Conservation (phyloP, 2,329 filamentous ascomycete species). For the Alternaria metachromatica region DNA sequence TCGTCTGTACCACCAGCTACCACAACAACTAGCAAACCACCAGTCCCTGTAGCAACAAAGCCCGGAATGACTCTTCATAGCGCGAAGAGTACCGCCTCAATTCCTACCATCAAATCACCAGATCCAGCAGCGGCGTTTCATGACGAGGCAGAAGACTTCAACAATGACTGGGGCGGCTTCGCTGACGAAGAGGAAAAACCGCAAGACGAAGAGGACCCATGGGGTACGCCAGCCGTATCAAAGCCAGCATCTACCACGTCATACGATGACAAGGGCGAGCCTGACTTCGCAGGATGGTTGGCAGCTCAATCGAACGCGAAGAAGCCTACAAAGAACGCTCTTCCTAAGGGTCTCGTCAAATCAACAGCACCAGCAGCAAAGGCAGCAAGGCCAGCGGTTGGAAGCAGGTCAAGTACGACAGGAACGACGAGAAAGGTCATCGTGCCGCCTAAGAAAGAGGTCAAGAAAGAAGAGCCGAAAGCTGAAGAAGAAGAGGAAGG, state of each 20-base stretch:
- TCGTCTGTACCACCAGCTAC: constrained; percentile 56
- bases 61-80: constrained; percentile 40
- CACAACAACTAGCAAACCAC: constrained; percentile 58
- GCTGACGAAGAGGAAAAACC: constrained; percentile 61
- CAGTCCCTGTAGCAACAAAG: constrained; percentile 52
- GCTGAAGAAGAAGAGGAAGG: constrained; percentile 51
- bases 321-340: constrained; percentile 64
- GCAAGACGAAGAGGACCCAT: constrained; percentile 61
- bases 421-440: constrained; percentile 41
- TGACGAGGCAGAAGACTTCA: constrained; percentile 64
- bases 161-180: constrained; percentile 77
- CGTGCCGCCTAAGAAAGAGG: constrained; percentile 37
- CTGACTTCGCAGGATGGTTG: constrained; percentile 95
- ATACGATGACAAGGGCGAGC: constrained; percentile 85
- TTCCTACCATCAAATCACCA: constrained; percentile 38
- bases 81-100: constrained; percentile 33
- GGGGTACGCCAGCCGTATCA: constrained; percentile 55
- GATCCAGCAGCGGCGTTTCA: constrained; percentile 59
- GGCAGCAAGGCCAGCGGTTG: constrained; percentile 39
- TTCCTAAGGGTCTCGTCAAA: constrained; percentile 86
- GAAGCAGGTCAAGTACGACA: constrained; percentile 37
- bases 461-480: constrained; percentile 45
- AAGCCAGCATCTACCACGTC: constrained; percentile 53
- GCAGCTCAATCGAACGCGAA: constrained; percentile 85
- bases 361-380: constrained; percentile 46